A percentile compares a stretch with the other conserved stretches of the same genome.
phyloP scores from a whole-genome alignment of 768 basidiomycete genomes.

The Pisolithus marmoratus region DNA sequence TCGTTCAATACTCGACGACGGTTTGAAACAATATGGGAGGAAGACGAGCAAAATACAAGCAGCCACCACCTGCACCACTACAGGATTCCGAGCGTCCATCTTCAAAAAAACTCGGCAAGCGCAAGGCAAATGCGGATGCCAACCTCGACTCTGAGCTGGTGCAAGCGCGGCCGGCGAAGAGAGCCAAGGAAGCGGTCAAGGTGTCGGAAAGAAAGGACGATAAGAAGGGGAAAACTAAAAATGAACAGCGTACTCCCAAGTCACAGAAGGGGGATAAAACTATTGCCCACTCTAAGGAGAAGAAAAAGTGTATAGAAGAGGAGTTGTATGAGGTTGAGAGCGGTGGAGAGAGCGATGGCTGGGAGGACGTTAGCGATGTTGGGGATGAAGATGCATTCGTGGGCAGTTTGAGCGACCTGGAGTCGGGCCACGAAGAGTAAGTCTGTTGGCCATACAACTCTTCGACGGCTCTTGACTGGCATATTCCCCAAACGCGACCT shows the following conservation, averaged over 20 bases:
- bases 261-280: conserved; percentile 49
- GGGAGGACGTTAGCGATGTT: conserved; percentile 38
- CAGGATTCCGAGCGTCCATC: conserved; percentile 31
- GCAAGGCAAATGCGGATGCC: conserved; percentile 50
- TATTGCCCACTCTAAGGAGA: conserved; percentile 41
- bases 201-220: conserved; percentile 15
- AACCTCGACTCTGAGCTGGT: conserved; percentile 22
- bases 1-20: conserved; percentile 7
- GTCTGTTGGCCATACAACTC: conserved; percentile 20
- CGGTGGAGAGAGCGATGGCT: conserved; percentile 10
- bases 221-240: conserved; percentile 3
- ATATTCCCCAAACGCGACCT: not conserved
- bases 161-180: conserved; percentile 30
- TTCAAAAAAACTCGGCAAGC: conserved; percentile 63
- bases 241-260: conserved; percentile 23
- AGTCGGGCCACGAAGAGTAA: conserved; percentile 43
- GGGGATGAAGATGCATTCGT: conserved; percentile 30
- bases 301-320: conserved; percentile 34
- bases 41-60: conserved; percentile 81
- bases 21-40: conserved; percentile 60
- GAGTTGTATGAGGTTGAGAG: conserved; percentile 35
- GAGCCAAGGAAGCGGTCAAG: conserved; percentile 27
- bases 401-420: conserved; percentile 47
- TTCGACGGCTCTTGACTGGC: not conserved
- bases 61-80: conserved; percentile 61